Base-by-base conservation (phyloP, 768 basidiomycete species). In the Podaxis rugospora region DNA sequence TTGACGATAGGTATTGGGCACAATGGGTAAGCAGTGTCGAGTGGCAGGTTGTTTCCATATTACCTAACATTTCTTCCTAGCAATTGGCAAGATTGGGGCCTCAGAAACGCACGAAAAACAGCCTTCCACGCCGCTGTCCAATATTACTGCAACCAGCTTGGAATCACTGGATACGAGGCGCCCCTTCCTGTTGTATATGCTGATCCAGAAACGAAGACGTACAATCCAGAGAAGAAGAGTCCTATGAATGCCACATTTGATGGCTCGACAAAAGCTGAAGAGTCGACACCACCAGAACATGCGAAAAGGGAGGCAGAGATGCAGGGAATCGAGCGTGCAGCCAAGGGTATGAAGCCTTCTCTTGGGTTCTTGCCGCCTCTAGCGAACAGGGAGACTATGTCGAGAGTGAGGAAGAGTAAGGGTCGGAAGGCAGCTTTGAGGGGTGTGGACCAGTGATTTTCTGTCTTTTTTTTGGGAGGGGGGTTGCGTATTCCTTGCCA, bases 111-210 rank as follows among this genome's bases (percentile, higher is more conserved):
- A 10, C 83, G 89, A 51, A 85, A 82, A 68, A 92, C 90, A 0
- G 87, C 90, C 2, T 93, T 93, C 76, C 84, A 90, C 67, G 88
- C 88, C 7, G 90, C 91, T 1, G 86, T 85, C 21, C 84, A 90
- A 65, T 81, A 86, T 66, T 92, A 87, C 70, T 88, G 83, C 67
- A 82, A 78, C 57, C 83, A 89, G 67, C 81, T 92, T 7, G 86
- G 83, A 36, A 90, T 92, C 66, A 75, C 75, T 21, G 84, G 82
- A 64, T 78, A 76, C 71, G 80, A 83, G 66, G 79, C 89, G 1
- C 77, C 86, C 14, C 73, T 87, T 55, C 90, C 90, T 10, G 67
- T 93, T 64, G 75, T 80, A 44, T 85, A 77, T 66, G 72, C 69
- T 57, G 73, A 79, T 54, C 68, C 74, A 0, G 65, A 69, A 9